A percentile compares a stretch with the other conserved stretches of the same genome.
Conservation (phyloP, 192 early-diverging fungal genomes). For the Umbelopsis sp. region DNA sequence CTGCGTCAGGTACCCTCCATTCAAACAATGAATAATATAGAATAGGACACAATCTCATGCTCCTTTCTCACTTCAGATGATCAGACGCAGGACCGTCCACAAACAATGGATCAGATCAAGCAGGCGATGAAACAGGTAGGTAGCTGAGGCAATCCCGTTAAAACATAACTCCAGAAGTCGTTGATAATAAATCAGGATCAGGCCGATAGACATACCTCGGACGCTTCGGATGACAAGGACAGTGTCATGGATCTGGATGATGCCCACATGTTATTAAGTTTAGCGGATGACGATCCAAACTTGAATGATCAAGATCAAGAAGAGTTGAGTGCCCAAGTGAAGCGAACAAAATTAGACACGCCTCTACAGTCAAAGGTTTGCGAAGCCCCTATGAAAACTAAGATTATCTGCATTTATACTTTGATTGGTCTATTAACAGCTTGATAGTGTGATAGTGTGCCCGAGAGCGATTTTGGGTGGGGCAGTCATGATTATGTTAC, state of each 20-base stretch:
- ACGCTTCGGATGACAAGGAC: not conserved
- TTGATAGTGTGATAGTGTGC: too few relatives aligned
- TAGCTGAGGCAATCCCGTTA: not conserved
- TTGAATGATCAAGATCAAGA: not conserved
- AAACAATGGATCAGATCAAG: not conserved
- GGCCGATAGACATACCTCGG: not conserved
- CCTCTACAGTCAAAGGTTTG: not conserved
- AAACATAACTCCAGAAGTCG: not conserved
- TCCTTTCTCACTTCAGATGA: not conserved
- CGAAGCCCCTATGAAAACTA: too few relatives aligned
- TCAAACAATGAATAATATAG: not conserved
- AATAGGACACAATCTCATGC: not conserved
- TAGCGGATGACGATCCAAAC: not conserved
- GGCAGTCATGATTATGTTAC: not conserved
- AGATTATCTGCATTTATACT: not conserved
- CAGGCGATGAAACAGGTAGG: not conserved
- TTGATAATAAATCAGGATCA: not conserved
- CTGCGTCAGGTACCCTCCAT: not conserved
- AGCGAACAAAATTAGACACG: not conserved
- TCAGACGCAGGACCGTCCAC: not conserved
- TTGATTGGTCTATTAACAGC: not conserved
- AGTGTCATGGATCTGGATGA: not conserved
- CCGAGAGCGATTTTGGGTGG: not conserved
- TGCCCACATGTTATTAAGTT: not conserved
- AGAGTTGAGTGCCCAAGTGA: not conserved